A percentile compares a stretch with the other conserved stretches of the same genome.
Evolutionary conservation across 2,329 filamentous ascomycete genomes (phyloP).

Genomic region (Fusarium scirpi): DNA sequence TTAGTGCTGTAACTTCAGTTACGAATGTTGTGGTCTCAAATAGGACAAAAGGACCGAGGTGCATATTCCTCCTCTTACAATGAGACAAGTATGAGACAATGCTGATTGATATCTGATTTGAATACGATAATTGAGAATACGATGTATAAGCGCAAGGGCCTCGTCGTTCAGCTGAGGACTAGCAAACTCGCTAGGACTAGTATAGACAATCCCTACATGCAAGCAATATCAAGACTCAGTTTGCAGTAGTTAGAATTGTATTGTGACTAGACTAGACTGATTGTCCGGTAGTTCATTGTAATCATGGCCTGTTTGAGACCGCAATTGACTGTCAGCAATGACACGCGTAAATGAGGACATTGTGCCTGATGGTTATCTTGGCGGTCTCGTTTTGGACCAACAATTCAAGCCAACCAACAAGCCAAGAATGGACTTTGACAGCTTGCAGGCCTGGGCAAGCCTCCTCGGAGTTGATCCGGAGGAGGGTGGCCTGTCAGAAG

Average conservation of each 20-base stretch:
- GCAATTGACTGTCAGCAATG: constrained; percentile 14
- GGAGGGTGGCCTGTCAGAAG: constrained; percentile 25
- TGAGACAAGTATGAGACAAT: constrained; percentile 2
- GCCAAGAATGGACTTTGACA: constrained; percentile 13
- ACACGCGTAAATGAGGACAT: constrained; percentile 3
- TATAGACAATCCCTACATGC: neutral
- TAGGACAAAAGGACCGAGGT: neutral
- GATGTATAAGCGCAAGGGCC: constrained; percentile 26
- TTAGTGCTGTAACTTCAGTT: neutral
- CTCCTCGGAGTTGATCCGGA: constrained; percentile 27
- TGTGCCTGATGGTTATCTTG: constrained; percentile 24
- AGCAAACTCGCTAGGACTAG: constrained; percentile 10
- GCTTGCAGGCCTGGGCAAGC: constrained; percentile 10
- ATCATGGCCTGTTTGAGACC: neutral
- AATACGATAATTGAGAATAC: constrained; percentile 1
- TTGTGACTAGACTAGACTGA: neutral
- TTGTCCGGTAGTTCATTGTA: constrained; percentile 9
- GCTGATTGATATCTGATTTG: neutral
- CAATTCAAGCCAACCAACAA: constrained; percentile 14
- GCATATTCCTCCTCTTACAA: neutral
- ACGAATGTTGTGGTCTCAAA: neutral
- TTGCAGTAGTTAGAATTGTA: neutral
- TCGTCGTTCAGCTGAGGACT: constrained; percentile 10
- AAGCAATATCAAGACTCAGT: neutral
- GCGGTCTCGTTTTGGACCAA: constrained; percentile 19